Evolutionary conservation across 2,329 filamentous ascomycete species (phyloP).

Genomic region (Phaeosphaeria sp.): DNA sequence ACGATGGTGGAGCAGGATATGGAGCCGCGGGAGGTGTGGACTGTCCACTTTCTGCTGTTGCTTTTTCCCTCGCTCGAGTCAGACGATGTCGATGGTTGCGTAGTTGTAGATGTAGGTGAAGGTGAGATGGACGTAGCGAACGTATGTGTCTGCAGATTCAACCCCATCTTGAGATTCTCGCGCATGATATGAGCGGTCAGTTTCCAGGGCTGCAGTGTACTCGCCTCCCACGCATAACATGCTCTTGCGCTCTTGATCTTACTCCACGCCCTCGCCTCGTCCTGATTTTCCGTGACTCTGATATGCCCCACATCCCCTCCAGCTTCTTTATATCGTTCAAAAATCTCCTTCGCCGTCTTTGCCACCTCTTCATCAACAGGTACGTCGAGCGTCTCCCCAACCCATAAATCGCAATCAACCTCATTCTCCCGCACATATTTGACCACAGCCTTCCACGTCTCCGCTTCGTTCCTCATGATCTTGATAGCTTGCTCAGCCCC

Average conservation of each 20-base stretch:
- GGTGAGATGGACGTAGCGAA: slow-evolving; percentile 16
- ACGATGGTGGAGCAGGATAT: slow-evolving; percentile 28
- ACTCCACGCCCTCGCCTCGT: slow-evolving; percentile 18
- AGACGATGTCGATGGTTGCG: too few relatives aligned
- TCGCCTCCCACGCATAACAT: slow-evolving; percentile 34
- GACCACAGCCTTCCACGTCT: slow-evolving; percentile 30
- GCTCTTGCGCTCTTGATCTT: slow-evolving; percentile 30
- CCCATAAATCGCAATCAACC: slow-evolving; percentile 37
- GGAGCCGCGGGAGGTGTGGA: too few relatives aligned
- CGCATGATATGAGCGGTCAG: slow-evolving; percentile 36
- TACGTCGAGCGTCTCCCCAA: slow-evolving; percentile 36
- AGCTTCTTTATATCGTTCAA: slow-evolving; percentile 24
- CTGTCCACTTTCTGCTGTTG: slow-evolving; percentile 27
- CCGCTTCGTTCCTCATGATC: slow-evolving; percentile 34
- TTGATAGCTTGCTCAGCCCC: slow-evolving; percentile 34
- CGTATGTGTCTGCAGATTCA: slow-evolving; percentile 32
- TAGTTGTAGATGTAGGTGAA: too few relatives aligned
- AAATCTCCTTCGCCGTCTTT: slow-evolving; percentile 22
- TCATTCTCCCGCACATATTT: slow-evolving; percentile 27
- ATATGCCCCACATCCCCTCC: slow-evolving; percentile 33
- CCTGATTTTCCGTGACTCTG: slow-evolving; percentile 24
- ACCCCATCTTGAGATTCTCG: slow-evolving; percentile 21
- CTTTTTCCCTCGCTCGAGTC: too few relatives aligned
- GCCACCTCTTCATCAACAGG: slow-evolving; percentile 33
- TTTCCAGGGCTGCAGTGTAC: slow-evolving; percentile 37